These are phyloP conservation scores for Calonectria pseudoturangicola DNA, from an alignment of 2,329 filamentous ascomycete species.

Conservation along the genomic window DNA sequence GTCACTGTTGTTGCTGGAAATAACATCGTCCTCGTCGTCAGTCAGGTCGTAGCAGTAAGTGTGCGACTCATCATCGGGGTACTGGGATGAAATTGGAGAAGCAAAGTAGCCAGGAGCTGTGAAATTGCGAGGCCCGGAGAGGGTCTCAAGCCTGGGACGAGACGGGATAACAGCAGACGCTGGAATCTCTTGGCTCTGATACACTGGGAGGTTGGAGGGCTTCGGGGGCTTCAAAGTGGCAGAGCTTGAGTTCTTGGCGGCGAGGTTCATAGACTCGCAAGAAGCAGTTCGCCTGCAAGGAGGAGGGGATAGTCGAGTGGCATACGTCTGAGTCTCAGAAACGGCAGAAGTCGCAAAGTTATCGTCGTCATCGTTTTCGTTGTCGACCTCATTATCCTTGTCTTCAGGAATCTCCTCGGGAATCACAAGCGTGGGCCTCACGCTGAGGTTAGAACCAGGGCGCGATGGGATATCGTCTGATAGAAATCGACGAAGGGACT, in stretches of 20 bases:
- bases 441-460: constrained; percentile 53
- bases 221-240: constrained; percentile 51
- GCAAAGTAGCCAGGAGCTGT: constrained; percentile 54
- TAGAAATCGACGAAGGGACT: constrained; percentile 72
- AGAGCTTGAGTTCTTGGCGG: constrained; percentile 50
- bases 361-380: constrained; percentile 77
- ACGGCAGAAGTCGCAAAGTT: constrained; percentile 75
- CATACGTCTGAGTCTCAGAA: constrained; percentile 66
- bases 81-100: constrained; percentile 62
- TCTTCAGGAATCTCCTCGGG: constrained; percentile 62
- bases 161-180: constrained; percentile 49
- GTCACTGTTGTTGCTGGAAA: constrained; percentile 62
- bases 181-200: constrained; percentile 39
- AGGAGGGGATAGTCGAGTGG: constrained; percentile 72
- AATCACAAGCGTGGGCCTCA: constrained; percentile 59
- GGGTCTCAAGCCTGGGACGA: constrained; percentile 50
- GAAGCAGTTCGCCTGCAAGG: constrained; percentile 65
- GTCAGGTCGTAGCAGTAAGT: constrained; percentile 67
- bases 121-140: constrained; percentile 53
- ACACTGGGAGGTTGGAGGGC: constrained; percentile 40
- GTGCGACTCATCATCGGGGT: constrained; percentile 64
- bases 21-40: constrained; percentile 64
- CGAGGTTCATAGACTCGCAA: constrained; percentile 54
- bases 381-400: constrained; percentile 59
- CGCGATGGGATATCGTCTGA: constrained; percentile 65